A percentile compares a stretch with the other conserved stretches of the same genome.
phyloP scores from a whole-genome alignment of 192 early-diverging fungal species.

The Mycoemilia scoparia region DNA sequence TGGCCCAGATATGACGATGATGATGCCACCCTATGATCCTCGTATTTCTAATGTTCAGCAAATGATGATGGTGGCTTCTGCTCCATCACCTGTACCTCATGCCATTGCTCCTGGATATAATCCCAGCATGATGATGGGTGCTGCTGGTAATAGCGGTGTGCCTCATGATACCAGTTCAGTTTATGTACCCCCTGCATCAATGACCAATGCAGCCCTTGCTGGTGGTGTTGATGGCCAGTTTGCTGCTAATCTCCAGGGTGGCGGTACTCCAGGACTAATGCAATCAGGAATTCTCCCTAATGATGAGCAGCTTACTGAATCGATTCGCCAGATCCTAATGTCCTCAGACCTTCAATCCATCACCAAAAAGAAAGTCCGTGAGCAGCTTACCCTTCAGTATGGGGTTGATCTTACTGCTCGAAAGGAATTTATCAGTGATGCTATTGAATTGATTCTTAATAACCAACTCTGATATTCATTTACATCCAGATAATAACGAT shows the following conservation, averaged over 20 bases:
- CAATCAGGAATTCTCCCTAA: constrained; percentile 1
- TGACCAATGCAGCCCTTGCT: not conserved
- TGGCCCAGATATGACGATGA: not conserved
- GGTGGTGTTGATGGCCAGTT: not conserved
- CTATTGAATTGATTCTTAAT: constrained; percentile 30
- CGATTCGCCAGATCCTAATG: constrained; percentile 46
- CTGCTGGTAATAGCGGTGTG: not conserved
- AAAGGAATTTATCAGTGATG: constrained; percentile 54
- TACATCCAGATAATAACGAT: too few species aligned
- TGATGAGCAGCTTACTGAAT: constrained; percentile 44
- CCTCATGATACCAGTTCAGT: not conserved
- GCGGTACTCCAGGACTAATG: not conserved
- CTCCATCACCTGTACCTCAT: constrained; percentile 1
- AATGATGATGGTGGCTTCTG: constrained; percentile 4
- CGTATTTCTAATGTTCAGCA: too few species aligned
- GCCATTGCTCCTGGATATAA: constrained; percentile 5
- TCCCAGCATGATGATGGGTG: not conserved
- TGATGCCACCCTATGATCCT: too few species aligned
- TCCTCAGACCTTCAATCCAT: constrained; percentile 48
- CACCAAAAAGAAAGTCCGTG: constrained; percentile 70
- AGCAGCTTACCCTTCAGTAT: constrained; percentile 43
- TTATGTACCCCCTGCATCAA: not conserved
- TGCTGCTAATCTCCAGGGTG: constrained; percentile 1
- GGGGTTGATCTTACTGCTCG: constrained; percentile 38
- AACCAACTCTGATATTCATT: too few species aligned